Conservation (phyloP, 805 yeast species). For the Starmerella floris region DNA sequence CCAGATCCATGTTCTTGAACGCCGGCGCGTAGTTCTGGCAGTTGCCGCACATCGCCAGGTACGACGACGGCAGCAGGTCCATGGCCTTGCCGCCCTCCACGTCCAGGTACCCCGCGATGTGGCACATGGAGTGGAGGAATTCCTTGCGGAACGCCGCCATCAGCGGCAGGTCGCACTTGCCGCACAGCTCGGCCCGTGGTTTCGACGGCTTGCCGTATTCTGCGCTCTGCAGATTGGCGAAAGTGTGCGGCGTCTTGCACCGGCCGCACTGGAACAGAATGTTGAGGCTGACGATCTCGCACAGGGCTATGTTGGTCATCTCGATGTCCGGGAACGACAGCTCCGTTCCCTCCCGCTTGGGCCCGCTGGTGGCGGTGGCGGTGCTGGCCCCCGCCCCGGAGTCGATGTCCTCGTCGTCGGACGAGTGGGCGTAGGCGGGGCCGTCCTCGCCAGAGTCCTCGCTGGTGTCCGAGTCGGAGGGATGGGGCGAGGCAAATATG, state of each 20-base stretch:
- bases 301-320: slow-evolving; percentile 26
- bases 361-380: slow-evolving; percentile 4
- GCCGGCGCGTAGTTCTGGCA: slow-evolving; percentile 27
- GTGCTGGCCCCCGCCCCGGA: slow-evolving; percentile 6
- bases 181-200: slow-evolving; percentile 25
- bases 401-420: slow-evolving; percentile 24
- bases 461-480: slow-evolving; percentile 1
- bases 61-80: slow-evolving; percentile 29
- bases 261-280: slow-evolving; percentile 29
- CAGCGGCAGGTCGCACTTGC: slow-evolving; percentile 27
- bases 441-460: slow-evolving; percentile 2
- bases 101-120: slow-evolving; percentile 30
- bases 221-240: slow-evolving; percentile 26
- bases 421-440: slow-evolving; percentile 17
- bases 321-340: slow-evolving; percentile 26
- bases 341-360: slow-evolving; percentile 26
- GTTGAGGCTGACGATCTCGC: slow-evolving; percentile 27
- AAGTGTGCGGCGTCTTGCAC: slow-evolving; percentile 29
- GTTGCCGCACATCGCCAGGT: slow-evolving; percentile 28
- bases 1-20: slow-evolving; percentile 26
- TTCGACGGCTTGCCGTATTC: slow-evolving; percentile 27
- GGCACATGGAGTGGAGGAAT: slow-evolving; percentile 25
- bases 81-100: slow-evolving; percentile 28
- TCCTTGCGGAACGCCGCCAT: slow-evolving; percentile 30
- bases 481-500: neutral